Percentiles rank a stretch among this genome's conserved stretches.
These are phyloP conservation scores for Aspergillus luchuensis DNA, from an alignment of 2,329 filamentous ascomycete genomes.

Conservation along the genomic window DNA sequence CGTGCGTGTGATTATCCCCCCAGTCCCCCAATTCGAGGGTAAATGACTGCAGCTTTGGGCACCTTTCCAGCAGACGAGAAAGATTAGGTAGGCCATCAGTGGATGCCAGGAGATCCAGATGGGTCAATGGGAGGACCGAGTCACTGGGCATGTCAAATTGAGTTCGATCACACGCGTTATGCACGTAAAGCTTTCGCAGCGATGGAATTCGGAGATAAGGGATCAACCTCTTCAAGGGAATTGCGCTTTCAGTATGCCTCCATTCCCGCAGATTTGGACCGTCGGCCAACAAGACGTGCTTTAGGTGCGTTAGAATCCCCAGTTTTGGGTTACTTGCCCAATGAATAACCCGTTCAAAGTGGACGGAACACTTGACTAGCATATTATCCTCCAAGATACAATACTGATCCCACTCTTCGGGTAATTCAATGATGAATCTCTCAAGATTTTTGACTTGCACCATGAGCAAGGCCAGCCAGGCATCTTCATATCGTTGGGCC, in stretches of 20 bases:
- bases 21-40: not conserved
- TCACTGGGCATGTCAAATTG: not conserved
- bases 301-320: not conserved
- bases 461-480: not conserved
- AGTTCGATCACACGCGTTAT: not conserved
- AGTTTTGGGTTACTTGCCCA: not conserved
- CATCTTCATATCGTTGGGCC: not conserved
- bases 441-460: not conserved
- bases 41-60: not conserved
- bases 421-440: not conserved
- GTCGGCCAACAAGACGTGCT: not conserved
- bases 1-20: not conserved
- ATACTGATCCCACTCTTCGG: not conserved
- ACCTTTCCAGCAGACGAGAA: not conserved
- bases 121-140: not conserved
- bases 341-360: not conserved
- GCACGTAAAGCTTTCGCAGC: not conserved
- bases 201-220: not conserved
- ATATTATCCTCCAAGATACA: too few relatives aligned
- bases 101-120: not conserved
- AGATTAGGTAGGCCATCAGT: not conserved
- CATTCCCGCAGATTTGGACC: not conserved
- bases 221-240: not conserved
- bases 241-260: not conserved
- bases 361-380: not conserved